phyloP scores from a whole-genome alignment of 371 early-diverging fungal genomes.

The Coelomomyces lativittatus region DNA sequence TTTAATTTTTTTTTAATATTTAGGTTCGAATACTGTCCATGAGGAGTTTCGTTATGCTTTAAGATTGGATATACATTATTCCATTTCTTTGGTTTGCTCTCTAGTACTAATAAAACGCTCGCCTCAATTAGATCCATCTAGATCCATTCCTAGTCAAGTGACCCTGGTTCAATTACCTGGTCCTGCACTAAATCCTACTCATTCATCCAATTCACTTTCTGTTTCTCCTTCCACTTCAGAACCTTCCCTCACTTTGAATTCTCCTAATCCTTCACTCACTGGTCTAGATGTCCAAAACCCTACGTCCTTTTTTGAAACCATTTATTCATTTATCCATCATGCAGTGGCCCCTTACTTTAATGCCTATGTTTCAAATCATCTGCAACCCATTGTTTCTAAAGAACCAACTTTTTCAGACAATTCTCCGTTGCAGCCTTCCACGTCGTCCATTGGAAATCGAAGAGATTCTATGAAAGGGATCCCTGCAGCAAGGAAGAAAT shows the following conservation, averaged over 20 bases:
- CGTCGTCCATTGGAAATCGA: constrained; percentile 85
- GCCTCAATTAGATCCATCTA: constrained; percentile 51
- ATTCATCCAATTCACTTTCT: too few species aligned
- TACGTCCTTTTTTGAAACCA: constrained; percentile 66
- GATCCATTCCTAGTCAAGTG: constrained; percentile 59
- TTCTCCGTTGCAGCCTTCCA: constrained; percentile 60
- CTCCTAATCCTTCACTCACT: too few species aligned
- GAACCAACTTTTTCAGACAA: background rate
- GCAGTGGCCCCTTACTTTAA: constrained; percentile 93
- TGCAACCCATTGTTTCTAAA: background rate
- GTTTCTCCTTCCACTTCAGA: too few species aligned
- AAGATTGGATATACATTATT: constrained; percentile 2
- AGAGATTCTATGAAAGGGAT: constrained; percentile 20
- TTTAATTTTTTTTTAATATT: too few species aligned
- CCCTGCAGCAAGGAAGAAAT: constrained; percentile 87
- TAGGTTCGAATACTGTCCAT: too few species aligned
- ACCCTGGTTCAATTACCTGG: constrained; percentile 85
- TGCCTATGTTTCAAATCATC: constrained; percentile 56
- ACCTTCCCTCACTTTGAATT: too few species aligned
- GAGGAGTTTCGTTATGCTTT: background rate
- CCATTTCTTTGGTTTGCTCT: constrained; percentile 14
- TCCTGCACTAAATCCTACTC: constrained; percentile 25
- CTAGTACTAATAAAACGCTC: constrained; percentile 73
- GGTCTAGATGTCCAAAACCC: too few species aligned
- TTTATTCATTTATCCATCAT: constrained; percentile 77